Evolutionary conservation across 805 yeast species (phyloP), one percentile per base, ranked within the genome.

Genomic region (Ogataea nonfermentans): DNA sequence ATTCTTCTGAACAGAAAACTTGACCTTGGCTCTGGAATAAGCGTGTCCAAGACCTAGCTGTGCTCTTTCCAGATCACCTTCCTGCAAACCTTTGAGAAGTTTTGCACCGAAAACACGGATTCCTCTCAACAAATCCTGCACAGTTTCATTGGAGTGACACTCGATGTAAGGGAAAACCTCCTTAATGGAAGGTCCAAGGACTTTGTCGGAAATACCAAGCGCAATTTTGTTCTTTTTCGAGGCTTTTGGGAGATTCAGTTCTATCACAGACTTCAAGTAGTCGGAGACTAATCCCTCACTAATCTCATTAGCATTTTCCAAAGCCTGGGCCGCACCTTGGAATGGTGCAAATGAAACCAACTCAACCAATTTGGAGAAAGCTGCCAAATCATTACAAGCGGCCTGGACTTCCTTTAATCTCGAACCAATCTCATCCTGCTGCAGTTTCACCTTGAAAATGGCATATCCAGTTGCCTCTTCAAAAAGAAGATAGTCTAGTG

Each of bases 381-480:
- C 76, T 48, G 81, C 82, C 51, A 93, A 77, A 59, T 93, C 98
- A 53, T 75, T 81, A 46, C 88, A 76, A 44, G 95, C 90, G 53
- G 80, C 81, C 71, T 93, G 98, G 30, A 93, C 98, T 68, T 93
- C 99, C 65, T 83, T 84, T 68, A 86, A 74, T 62, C 95, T 80
- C 31, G 95, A 75, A 36, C 97, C 95, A 52, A 93, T 80, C 61
- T 86, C 89, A 70, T 93, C 99, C 63, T 91, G 96, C 69, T 89
- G 95, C 51, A 88, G 73, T 56, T 81, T 79, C 47, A 93, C 97
- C 67, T 91, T 86, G 80, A 91, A 93, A 61, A 93, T 75, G 52
- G 95, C 98, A 66, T 91, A 93, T 54, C 99, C 99, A 38, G 98
- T 89, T 46, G 99, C 96, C 74, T 93, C 98, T 74, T 93, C 99